Evolutionary conservation across 305 asterid genomes (phyloP), one percentile per base, ranked within the genome.

Genomic region (Fraxinus sp.): DNA sequence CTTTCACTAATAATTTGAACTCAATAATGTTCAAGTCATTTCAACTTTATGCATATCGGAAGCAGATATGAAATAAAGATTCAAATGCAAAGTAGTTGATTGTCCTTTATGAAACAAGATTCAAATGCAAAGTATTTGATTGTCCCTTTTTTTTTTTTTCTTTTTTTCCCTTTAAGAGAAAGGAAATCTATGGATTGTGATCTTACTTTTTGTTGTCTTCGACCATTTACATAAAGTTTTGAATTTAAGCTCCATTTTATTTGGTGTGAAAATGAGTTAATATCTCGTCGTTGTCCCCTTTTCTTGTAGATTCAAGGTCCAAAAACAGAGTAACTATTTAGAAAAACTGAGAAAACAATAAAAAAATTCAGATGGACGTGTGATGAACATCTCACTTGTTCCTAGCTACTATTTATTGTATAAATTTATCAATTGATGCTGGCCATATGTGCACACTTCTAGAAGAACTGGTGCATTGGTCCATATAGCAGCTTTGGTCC

Each of bases 351-450:
- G 26, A 73, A 55, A 37, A 55, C 20, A 44, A 44, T 10, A 44
- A 7, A 5, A 33, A 22, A 26, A 4, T 16, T 33, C 79, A 36
- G 28, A 75, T 66, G 26, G 74, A 30, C 74, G 44, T 83, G 20
- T 71, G 5, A 68, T 33, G 30, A 37, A 49, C 75, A 44, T 73
- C 80, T 44, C 16, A 16, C 32, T 36, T 73, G 36, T 7, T n/a
- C 81, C 28, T 66, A 80, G 62, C 39, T 22, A 18, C 39, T 32
- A 49, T 74, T 73, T 44, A 18, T 55, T 64, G 22, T 0, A 57
- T 16, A 57, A 33, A 66, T 74, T 35, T 20, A 75, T 75, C 80
- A 39, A 20, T 80, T 44, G 82, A 36, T 39, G 78, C 74, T 41
- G 46, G 78, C 32, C 36, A 30, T 49, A 28, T 44, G 66, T 66